Base-by-base conservation (phyloP, 129 eudicot genomes). In the Arctium minus region DNA sequence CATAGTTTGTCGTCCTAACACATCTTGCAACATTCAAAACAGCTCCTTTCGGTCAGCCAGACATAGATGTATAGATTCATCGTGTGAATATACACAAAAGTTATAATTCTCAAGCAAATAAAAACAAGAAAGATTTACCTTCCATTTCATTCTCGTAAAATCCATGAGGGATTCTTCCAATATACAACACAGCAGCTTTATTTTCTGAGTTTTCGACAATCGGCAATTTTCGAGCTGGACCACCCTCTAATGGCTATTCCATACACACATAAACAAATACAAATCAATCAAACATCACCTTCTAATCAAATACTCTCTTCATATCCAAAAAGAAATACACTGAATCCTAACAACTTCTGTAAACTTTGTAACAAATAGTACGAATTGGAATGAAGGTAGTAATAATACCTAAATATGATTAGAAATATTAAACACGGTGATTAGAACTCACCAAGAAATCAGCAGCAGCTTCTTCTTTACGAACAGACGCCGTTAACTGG, bases 131-230 rank as follows among this genome's bases (percentile, higher is more conserved):
- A 78, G 31, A 10, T 9, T 5, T 48, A 95, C 98, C 97, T 91
- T 92, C 93, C 97, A 95, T 92, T 85, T 95, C 97, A 86, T 86
- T 81, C 92, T 95, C 98, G 46, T 95, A 95, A 79, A 95, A 95
- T 2, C 98, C 98, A 83, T 95, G 98, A 10, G 97, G 98, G 64
- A 92, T 95, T 74, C 98, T 85, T 46, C 97, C 98, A 73, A 95
- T 89, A 80, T 95, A 95, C 86, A 95, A 73, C 50, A 95, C 97
- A 1, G 90, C 86, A 18, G 97, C 92, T 82, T 87, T 91, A 65
- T 82, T 87, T 17, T 93, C 97, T 9, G 60, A 39, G 50, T 17
- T 73, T 84, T 92, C 93, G 0, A 60, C 48, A 35, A 74, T 69
- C 0, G 91, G 91, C 64, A 92, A 78, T 78, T 91, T 87, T 72